Conservation (phyloP, 176 grass and related monocot genomes). For the Phragmites australis region DNA sequence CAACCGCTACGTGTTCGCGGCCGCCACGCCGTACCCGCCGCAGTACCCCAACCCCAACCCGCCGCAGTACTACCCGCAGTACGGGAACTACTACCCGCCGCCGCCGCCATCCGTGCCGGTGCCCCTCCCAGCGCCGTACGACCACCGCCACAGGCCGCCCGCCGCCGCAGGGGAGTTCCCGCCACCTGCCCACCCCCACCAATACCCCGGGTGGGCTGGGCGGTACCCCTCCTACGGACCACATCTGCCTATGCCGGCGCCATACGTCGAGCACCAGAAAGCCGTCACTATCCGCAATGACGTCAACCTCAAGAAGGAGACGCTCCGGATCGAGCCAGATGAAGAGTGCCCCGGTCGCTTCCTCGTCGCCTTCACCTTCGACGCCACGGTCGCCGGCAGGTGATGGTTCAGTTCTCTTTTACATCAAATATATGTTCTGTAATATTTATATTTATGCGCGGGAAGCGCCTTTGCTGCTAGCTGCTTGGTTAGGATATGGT, state of each 20-base stretch:
- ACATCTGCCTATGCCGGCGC: constrained; percentile 52
- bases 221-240: constrained; percentile 56
- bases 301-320: constrained; percentile 96
- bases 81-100: constrained; percentile 63
- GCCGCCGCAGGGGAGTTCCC: constrained; percentile 42
- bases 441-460: background rate
- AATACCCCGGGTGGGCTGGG: constrained; percentile 61
- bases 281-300: constrained; percentile 91
- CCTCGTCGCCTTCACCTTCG: constrained; percentile 88
- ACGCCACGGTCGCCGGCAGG: constrained; percentile 85
- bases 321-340: constrained; percentile 80
- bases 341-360: constrained; percentile 55
- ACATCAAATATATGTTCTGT: background rate
- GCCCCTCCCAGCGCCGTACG: constrained; percentile 72
- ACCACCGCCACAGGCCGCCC: constrained; percentile 63
- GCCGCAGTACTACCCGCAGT: constrained; percentile 82
- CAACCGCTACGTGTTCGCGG: constrained; percentile 92
- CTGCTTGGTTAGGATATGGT: background rate
- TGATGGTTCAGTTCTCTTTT: constrained; percentile 35
- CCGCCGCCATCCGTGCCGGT: constrained; percentile 62
- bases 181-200: constrained; percentile 41
- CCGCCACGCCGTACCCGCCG: constrained; percentile 85
- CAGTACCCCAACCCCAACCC: constrained; percentile 78
- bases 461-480: background rate
- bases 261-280: constrained; percentile 95